A percentile compares a stretch with the other conserved stretches of the same genome.
Evolutionary conservation across 1,284 basidiomycete species (phyloP).

Genomic region (Ceratobasidium theobromae): DNA sequence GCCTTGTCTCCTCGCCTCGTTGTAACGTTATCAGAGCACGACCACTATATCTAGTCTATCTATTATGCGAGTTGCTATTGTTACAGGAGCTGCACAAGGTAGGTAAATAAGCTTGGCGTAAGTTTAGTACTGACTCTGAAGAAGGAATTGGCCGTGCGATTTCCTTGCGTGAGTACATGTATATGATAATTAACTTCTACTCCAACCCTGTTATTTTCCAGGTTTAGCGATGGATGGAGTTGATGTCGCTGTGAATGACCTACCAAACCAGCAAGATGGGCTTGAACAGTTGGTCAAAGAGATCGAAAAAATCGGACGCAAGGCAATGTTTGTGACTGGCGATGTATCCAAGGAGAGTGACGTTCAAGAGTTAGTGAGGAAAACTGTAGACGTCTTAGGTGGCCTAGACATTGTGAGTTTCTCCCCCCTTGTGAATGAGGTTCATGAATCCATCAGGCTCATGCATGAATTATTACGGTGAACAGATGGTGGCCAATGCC

Average conservation of each 20-base stretch:
- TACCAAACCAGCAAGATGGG: slow-evolving; percentile 41
- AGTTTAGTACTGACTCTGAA: not conserved
- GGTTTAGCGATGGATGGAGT: slow-evolving; percentile 47
- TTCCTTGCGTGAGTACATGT: slow-evolving; percentile 40
- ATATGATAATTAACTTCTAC: not conserved
- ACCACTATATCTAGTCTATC: too few relatives aligned
- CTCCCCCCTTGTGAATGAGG: too few relatives aligned
- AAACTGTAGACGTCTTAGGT: slow-evolving; percentile 36
- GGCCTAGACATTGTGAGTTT: slow-evolving; percentile 39
- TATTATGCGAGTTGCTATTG: slow-evolving; percentile 41
- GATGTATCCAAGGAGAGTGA: slow-evolving; percentile 38
- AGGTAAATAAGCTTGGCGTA: not conserved
- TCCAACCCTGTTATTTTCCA: not conserved
- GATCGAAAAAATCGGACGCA: slow-evolving; percentile 44
- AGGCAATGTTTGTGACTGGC: slow-evolving; percentile 32
- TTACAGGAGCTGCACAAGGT: slow-evolving; percentile 49
- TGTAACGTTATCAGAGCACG: too few relatives aligned
- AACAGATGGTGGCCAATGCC: slow-evolving; percentile 39
- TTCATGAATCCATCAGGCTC: too few relatives aligned
- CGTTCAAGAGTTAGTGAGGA: slow-evolving; percentile 36
- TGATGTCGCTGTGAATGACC: slow-evolving; percentile 47
- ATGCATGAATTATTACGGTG: too few relatives aligned
- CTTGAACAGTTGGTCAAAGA: slow-evolving; percentile 43
- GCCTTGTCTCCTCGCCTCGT: too few relatives aligned
- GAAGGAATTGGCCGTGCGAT: slow-evolving; percentile 47